Percentiles rank a stretch among this genome's conserved stretches.
Conservation (phyloP, 2,329 filamentous ascomycete genomes). For the Cordyceps farinosa region DNA sequence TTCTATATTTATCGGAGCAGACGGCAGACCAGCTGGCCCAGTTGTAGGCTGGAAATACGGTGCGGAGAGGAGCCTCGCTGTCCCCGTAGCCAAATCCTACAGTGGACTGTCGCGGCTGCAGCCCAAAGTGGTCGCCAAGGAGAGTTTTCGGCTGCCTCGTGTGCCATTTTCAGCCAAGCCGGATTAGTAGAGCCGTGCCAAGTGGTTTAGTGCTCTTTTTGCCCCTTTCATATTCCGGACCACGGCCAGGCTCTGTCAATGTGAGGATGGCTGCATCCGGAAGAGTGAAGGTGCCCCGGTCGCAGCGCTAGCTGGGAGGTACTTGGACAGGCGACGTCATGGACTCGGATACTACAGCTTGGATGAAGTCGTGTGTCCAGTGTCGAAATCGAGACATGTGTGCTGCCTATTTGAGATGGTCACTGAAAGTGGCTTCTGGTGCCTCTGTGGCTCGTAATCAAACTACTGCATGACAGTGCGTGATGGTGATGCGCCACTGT, state of each 20-base stretch:
- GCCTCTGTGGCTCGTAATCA: background rate
- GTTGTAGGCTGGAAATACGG: background rate
- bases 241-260: background rate
- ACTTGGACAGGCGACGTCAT: background rate
- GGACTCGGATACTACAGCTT: background rate
- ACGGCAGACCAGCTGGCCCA: background rate
- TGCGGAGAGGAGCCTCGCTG: background rate
- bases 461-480: background rate
- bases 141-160: background rate
- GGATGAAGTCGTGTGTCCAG: background rate
- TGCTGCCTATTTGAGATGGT: background rate
- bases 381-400: background rate
- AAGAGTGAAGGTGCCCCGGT: background rate
- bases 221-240: background rate
- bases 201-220: background rate
- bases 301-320: background rate
- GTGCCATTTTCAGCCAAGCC: conserved; percentile 3
- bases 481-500: background rate
- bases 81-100: background rate
- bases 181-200: background rate
- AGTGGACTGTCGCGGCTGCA: background rate
- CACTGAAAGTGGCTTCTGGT: background rate
- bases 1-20: conserved; percentile 1
- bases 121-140: background rate
- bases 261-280: background rate